Evolutionary conservation across 1,139 yeast species (phyloP), one percentile per base, ranked within the genome.

Genomic region (Hemisphaericaspora xylanilytica): DNA sequence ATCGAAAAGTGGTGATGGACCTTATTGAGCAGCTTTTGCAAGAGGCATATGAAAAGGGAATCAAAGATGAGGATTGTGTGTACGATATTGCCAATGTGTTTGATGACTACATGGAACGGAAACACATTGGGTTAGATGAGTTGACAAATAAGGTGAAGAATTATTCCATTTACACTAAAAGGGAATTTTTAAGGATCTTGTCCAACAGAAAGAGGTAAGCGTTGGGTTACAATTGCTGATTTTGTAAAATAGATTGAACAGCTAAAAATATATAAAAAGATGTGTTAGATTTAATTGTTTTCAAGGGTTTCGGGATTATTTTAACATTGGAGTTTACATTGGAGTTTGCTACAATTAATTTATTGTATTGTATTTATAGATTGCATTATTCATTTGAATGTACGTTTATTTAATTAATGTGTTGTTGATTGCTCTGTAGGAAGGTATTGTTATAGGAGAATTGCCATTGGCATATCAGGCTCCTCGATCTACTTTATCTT

Each of bases 51-150:
- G 40, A 33, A 24, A 29, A 34, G 18, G 20, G 22, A 21, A 36
- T 14, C 15, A 38, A 20, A 16, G 38, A 38, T 24, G 42, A 41
- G 16, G 38, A 37, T 16, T 26, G 21, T 11, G 18, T 41, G 6
- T 47, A 32, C 39, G 45, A 44, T 33, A 28, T 47, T 32, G 50
- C 48, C 7, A 24, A 28, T 21, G 35, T 47, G 5, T 44, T 49
- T 26, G 53, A 49, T 36, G 44, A 39, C 15, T 49, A 47, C 24
- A 38, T 49, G 30, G 17, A 17, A 14, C 34, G 50, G 21, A 47
- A 47, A 22, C 43, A 44, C 32, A 38, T 39, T 28, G 35, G 34
- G 13, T 40, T 47, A 20, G 29, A 38, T 17, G 46, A 37, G 22
- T 42, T 49, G 22, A 41, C 42, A 11, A 37, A 32, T 16, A 46